Evolutionary conservation across 345 rosid genomes (phyloP).

Genomic region (Pelargonium nanum): DNA sequence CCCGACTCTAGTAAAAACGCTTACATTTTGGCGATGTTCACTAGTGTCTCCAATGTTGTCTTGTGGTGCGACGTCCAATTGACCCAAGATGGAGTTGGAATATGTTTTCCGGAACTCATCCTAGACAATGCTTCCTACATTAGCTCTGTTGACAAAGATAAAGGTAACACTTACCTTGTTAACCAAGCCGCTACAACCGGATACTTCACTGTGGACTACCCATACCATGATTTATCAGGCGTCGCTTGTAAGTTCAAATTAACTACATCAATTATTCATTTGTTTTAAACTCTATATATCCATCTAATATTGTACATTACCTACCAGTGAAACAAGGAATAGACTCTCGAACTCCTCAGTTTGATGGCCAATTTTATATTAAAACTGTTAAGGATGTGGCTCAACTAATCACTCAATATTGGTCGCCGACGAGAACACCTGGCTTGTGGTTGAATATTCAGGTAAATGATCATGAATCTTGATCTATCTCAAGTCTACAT

Average conservation of each 20-base stretch:
- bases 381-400: constrained; percentile 35
- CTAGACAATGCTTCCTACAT: constrained; percentile 44
- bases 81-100: constrained; percentile 60
- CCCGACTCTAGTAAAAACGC: constrained; percentile 55
- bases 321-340: constrained; percentile 53
- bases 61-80: constrained; percentile 88
- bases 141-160: background rate
- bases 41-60: constrained; percentile 27
- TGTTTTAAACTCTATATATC: too few relatives aligned
- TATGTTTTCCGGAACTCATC: constrained; percentile 57
- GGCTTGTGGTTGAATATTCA: constrained; percentile 77
- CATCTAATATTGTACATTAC: constrained; percentile 4
- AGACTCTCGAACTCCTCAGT: constrained; percentile 36
- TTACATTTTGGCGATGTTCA: constrained; percentile 24
- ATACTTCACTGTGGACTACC: constrained; percentile 71
- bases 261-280: background rate
- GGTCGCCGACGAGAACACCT: constrained; percentile 12
- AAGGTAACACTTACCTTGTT: constrained; percentile 26
- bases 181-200: constrained; percentile 44
- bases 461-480: constrained; percentile 25
- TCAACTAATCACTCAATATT: constrained; percentile 5
- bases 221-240: constrained; percentile 20
- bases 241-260: constrained; percentile 37
- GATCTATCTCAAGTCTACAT: background rate
- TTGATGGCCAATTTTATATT: constrained; percentile 27